These are phyloP conservation scores for Metschnikowia kofuensis DNA, from an alignment of 805 yeast species.

Conservation along the genomic window DNA sequence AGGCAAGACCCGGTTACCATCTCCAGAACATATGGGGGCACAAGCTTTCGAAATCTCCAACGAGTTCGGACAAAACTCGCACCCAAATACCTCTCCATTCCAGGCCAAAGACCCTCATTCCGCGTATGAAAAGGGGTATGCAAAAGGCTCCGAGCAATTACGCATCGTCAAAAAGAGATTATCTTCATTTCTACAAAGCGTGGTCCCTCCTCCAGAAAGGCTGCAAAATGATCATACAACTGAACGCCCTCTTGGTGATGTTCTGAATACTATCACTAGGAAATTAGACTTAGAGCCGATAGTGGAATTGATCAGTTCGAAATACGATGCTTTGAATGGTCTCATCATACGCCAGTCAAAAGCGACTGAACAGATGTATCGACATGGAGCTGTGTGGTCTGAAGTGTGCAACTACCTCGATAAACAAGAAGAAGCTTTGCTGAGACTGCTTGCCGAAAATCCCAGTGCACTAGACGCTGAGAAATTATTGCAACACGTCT, in stretches of 20 bases:
- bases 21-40: constrained; percentile 5
- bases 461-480: background rate
- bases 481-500: constrained; percentile 1
- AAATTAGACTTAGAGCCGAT: constrained; percentile 37
- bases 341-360: constrained; percentile 23
- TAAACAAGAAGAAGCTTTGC: constrained; percentile 26
- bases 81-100: constrained; percentile 18
- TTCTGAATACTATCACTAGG: constrained; percentile 29
- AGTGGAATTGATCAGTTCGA: constrained; percentile 26
- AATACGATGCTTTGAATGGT: constrained; percentile 27
- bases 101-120: constrained; percentile 15
- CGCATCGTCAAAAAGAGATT: constrained; percentile 18
- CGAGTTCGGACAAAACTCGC: constrained; percentile 22
- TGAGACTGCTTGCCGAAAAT: constrained; percentile 5
- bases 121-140: constrained; percentile 36
- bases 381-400: constrained; percentile 27
- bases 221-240: background rate
- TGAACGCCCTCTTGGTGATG: constrained; percentile 27
- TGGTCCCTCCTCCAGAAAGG: background rate
- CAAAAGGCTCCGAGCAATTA: constrained; percentile 31
- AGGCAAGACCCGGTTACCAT: background rate
- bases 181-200: constrained; percentile 4
- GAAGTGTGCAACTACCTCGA: constrained; percentile 22
- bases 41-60: constrained; percentile 16
- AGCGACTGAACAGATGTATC: constrained; percentile 28